phyloP scores from a whole-genome alignment of 2,329 filamentous ascomycete species.

The Trichoderma brevicompactum region DNA sequence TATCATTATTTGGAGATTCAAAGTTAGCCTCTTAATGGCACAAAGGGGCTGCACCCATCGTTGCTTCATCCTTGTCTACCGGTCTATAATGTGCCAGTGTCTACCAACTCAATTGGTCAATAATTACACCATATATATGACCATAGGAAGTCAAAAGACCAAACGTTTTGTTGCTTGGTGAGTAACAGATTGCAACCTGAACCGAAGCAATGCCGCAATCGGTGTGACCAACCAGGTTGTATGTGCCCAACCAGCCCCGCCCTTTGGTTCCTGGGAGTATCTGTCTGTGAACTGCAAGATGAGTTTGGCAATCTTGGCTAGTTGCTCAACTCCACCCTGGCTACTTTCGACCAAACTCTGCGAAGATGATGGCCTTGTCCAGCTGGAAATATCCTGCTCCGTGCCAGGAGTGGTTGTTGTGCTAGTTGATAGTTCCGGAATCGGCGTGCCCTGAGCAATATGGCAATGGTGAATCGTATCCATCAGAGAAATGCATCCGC shows the following conservation, averaged over 20 bases:
- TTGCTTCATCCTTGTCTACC: too few relatives aligned
- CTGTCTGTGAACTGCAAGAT: slow-evolving; percentile 23
- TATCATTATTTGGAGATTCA: too few relatives aligned
- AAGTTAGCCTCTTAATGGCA: too few relatives aligned
- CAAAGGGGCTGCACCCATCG: too few relatives aligned
- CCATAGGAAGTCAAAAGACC: background rate
- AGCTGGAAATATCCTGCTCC: background rate
- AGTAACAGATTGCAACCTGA: background rate
- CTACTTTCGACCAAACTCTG: background rate
- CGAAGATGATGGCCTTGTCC: background rate
- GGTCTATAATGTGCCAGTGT: too few relatives aligned
- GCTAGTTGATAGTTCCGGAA: background rate
- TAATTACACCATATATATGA: too few relatives aligned
- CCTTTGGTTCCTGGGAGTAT: slow-evolving; percentile 11
- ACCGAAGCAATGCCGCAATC: background rate
- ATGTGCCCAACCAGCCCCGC: slow-evolving; percentile 13
- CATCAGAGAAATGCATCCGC: slow-evolving; percentile 3
- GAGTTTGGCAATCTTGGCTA: slow-evolving; percentile 20
- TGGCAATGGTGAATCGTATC: slow-evolving; percentile 1
- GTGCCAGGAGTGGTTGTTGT: background rate
- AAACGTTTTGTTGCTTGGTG: background rate
- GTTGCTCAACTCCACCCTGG: background rate
- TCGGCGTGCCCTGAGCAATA: background rate
- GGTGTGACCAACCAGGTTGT: slow-evolving; percentile 19
- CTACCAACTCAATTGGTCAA: too few relatives aligned